A percentile compares a stretch with the other conserved stretches of the same genome.
Conservation (phyloP, 164 flowering plant genomes). For the Echeveria elegans region DNA sequence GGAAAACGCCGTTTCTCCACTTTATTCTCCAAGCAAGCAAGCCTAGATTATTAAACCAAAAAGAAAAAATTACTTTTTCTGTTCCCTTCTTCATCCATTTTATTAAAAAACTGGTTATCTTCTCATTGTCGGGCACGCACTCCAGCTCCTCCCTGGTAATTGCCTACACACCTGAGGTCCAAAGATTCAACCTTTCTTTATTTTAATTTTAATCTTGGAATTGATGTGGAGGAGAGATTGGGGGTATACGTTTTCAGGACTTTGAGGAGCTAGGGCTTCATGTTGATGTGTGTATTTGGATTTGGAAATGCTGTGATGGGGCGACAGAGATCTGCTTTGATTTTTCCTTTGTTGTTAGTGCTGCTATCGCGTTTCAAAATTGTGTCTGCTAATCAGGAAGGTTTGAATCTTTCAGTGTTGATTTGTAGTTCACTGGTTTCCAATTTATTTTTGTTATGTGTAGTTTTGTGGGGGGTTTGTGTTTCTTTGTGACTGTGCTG, state of each 20-base stretch:
- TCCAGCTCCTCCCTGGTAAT: background rate
- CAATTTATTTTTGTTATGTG: no score
- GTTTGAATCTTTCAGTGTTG: slow-evolving; percentile 18
- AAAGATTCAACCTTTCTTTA: background rate
- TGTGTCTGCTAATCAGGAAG: slow-evolving; percentile 48
- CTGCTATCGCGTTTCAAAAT: slow-evolving; percentile 24
- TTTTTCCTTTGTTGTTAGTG: slow-evolving; percentile 28
- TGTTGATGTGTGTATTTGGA: background rate
- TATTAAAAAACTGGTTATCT: background rate
- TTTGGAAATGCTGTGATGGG: slow-evolving; percentile 17
- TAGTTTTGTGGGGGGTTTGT: no score
- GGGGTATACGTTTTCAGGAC: background rate
- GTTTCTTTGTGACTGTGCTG: background rate
- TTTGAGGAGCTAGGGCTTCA: background rate
- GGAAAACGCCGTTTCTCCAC: slow-evolving; percentile 1
- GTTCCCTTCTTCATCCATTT: background rate
- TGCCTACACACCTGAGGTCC: background rate
- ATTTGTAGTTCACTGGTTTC: no score
- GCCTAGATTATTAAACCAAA: background rate
- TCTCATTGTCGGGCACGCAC: background rate
- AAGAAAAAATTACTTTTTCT: background rate
- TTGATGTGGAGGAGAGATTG: background rate
- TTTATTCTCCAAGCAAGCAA: slow-evolving; percentile 6
- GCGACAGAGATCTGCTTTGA: slow-evolving; percentile 18
- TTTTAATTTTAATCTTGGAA: background rate